These are phyloP conservation scores for Castanea sativa DNA, from an alignment of 306 rosid genomes.

Conservation along the genomic window DNA sequence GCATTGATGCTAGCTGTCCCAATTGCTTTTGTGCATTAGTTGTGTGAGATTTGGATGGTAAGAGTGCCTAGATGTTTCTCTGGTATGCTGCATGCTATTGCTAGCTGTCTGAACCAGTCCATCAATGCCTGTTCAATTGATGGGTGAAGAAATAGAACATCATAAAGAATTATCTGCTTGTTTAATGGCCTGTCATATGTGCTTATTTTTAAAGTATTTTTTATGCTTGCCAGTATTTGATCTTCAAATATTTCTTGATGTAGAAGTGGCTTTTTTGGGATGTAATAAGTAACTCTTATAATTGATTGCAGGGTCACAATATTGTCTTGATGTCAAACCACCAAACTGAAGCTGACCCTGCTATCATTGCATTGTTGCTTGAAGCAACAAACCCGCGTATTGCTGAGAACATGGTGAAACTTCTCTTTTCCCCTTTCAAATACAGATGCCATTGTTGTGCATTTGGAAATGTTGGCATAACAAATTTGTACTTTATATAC, in stretches of 20 bases:
- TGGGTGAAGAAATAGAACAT: slow-evolving; percentile 12
- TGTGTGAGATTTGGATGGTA: slow-evolving; percentile 20
- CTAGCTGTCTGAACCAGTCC: background rate
- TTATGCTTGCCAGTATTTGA: background rate
- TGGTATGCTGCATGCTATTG: slow-evolving; percentile 9
- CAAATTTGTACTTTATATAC: slow-evolving; percentile 32
- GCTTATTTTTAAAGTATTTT: slow-evolving; percentile 22
- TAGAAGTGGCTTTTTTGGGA: slow-evolving; percentile 9
- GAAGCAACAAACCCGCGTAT: slow-evolving; percentile 63
- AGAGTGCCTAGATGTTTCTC: slow-evolving; percentile 15
- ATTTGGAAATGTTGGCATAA: slow-evolving; percentile 29
- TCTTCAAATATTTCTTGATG: background rate
- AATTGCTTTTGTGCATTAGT: slow-evolving; percentile 18
- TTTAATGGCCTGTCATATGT: slow-evolving; percentile 16
- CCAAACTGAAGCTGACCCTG: slow-evolving; percentile 99
- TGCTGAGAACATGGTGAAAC: slow-evolving; percentile 76
- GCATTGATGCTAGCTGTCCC: slow-evolving; percentile 24
- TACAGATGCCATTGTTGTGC: slow-evolving; percentile 4
- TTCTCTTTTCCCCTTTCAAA: slow-evolving; percentile 16
- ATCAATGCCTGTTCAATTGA: slow-evolving; percentile 14
- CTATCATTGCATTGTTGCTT: slow-evolving; percentile 80
- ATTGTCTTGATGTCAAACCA: slow-evolving; percentile 91
- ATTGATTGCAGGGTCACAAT: slow-evolving; percentile 85
- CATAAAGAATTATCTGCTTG: slow-evolving; percentile 5
- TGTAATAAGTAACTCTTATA: slow-evolving; percentile 24